Evolutionary conservation across 306 rosid species (phyloP), one percentile per base, ranked within the genome.

Genomic region (Fragaria vesca): DNA sequence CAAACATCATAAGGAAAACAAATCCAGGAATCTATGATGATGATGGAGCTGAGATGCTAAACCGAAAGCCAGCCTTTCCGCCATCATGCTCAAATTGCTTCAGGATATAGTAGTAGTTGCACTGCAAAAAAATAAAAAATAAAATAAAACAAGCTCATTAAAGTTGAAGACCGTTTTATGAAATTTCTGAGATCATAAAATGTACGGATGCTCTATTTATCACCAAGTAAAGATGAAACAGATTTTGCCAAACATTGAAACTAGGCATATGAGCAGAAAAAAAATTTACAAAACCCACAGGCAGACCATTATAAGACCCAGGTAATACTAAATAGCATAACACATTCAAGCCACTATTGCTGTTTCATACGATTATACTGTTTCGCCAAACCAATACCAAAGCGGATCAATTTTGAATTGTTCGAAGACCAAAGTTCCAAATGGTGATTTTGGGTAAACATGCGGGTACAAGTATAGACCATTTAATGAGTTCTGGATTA

Each of bases 21-120:
- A 75, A 16, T 61, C 78, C 48, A 45, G 13, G 48, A 11, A 45
- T 45, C 76, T 74, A 30, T 67, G 72, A 68, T 72, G 72, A 68
- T 72, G 89, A 89, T 26, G 97, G 94, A 78, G 97, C 89, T 71
- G 98, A 96, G 86, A 96, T 73, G 89, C 93, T 93, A 86, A 96
- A 91, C 81, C 98, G 90, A 84, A 96, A 93, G 80, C 99, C 99
- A 66, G 90, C 84, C 89, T 93, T 93, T 66, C 96, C 97, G 30
- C 90, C 84, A 69, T 96, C 98, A 13, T 86, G 87, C 71, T 86
- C 96, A 78, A 70, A 81, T 81, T 90, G 90, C 94, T 75, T 89
- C 79, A 96, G 89, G 68, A 91, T 75, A 83, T 87, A 69, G 86
- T 90, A 91, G 86, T 80, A 96, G 88, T 96, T 96, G 81, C 91